phyloP scores from a whole-genome alignment of 805 yeast species.

The Blastobotrys terrestris region DNA sequence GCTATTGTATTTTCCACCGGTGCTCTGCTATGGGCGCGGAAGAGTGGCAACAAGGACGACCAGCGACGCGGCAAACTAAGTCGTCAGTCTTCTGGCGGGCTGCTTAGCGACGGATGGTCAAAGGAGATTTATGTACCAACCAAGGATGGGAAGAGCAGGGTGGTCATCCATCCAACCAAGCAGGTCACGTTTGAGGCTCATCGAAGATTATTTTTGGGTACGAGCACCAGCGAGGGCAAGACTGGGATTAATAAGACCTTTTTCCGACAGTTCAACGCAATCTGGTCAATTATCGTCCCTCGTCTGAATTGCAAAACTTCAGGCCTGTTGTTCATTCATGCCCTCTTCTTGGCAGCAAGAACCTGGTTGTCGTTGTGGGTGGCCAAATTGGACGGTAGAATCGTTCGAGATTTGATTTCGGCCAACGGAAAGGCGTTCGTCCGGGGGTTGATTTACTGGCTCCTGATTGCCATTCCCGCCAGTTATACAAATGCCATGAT shows the following conservation, averaged over 20 bases:
- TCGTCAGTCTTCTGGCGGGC: slow-evolving; percentile 22
- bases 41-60: not conserved
- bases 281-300: slow-evolving; percentile 82
- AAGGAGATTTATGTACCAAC: slow-evolving; percentile 25
- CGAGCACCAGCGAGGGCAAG: slow-evolving; percentile 14
- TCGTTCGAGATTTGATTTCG: slow-evolving; percentile 81
- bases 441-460: slow-evolving; percentile 79
- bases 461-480: slow-evolving; percentile 86
- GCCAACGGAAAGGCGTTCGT: slow-evolving; percentile 70
- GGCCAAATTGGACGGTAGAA: slow-evolving; percentile 87
- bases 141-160: slow-evolving; percentile 18
- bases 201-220: slow-evolving; percentile 22
- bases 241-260: slow-evolving; percentile 51
- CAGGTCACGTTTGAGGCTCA: slow-evolving; percentile 28
- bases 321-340: slow-evolving; percentile 58
- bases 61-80: slow-evolving; percentile 11
- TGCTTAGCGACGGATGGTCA: slow-evolving; percentile 25
- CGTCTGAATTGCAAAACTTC: slow-evolving; percentile 61
- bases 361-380: slow-evolving; percentile 83
- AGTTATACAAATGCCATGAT: slow-evolving; percentile 88
- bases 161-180: slow-evolving; percentile 27
- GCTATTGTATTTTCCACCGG: not conserved
- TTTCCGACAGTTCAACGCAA: slow-evolving; percentile 62
- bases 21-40: not conserved
- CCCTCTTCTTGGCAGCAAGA: slow-evolving; percentile 67